Conservation (phyloP, 106 monocot species). For the Platanthera guangdongensis region DNA sequence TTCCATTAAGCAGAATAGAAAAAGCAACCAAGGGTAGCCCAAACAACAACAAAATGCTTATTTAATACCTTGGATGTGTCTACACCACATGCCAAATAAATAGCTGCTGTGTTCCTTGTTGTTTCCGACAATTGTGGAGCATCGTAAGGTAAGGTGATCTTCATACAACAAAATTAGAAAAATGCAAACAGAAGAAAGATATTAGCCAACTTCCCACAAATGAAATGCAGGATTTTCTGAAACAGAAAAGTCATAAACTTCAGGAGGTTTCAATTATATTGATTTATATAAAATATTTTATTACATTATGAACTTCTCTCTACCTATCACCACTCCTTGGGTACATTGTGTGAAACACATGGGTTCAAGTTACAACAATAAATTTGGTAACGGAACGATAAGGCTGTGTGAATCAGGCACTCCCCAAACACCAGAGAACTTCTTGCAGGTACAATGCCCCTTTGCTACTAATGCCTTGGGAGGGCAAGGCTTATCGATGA, state of each 20-base stretch:
- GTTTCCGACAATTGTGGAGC: conserved; percentile 53
- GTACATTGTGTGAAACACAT: no score
- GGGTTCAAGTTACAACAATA: no score
- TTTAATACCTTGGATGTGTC: conserved; percentile 75
- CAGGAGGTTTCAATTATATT: no score
- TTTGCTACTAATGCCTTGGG: no score
- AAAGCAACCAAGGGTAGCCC: not conserved
- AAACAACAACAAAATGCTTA: not conserved
- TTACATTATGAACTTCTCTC: no score
- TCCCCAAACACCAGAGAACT: no score
- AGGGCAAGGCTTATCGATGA: no score
- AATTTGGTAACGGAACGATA: no score
- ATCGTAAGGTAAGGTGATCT: conserved; percentile 89
- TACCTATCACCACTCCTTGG: no score
- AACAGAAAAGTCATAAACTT: not conserved
- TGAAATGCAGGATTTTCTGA: not conserved
- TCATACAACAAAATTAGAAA: conserved; percentile 13
- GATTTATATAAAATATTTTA: no score
- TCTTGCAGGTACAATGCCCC: no score
- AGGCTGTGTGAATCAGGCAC: no score
- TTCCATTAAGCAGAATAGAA: not conserved
- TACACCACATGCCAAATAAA: conserved; percentile 95
- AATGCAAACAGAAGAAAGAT: not conserved
- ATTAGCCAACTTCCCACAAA: not conserved
- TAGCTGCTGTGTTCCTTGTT: conserved; percentile 83